Evolutionary conservation across 2,329 filamentous ascomycete species (phyloP), one percentile per base, ranked within the genome.

Genomic region (Nectriaceae sp.): DNA sequence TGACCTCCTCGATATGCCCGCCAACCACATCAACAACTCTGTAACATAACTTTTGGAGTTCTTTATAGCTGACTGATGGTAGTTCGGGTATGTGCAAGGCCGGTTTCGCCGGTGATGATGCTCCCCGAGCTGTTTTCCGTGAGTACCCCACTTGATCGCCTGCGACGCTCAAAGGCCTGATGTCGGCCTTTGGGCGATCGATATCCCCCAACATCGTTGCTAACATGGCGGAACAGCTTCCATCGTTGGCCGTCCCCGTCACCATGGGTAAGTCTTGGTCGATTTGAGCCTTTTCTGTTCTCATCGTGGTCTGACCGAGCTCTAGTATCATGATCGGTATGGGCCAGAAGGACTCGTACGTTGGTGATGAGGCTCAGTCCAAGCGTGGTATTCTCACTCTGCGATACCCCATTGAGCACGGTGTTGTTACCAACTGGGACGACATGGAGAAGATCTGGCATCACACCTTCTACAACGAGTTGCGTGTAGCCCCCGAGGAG

Each of bases 371-470:
- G 85, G 94, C 94, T 80, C 94, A 99, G 84, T 99, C 94, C 75
- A 99, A 99, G 92, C 93, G 94, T 94, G 94, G 94, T 96, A 97
- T 99, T 81, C 87, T 99, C 68, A 97, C 93, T 60, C 86, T 99
- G 75, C 88, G 94, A 83, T 99, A 99, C 82, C 94, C 94, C 74
- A 99, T 99, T 75, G 94, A 99, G 86, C 94, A 99, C 87, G 94
- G 94, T 94, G 94, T 99, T 70, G 94, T 99, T 74, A 99, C 94
- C 82, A 97, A 97, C 90, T 99, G 94, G 94, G 94, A 99, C 77
- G 94, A 97, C 78, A 97, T 97, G 94, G 94, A 97, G 85, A 97
- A 97, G 88, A 97, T 99, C 70, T 99, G 94, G 94, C 94, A 99
- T 79, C 94, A 99, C 90, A 97, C 94, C 74, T 99, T 99, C 86